Evolutionary conservation across 2,329 filamentous ascomycete genomes (phyloP).

Genomic region (Arthrobotrys entomopaga): DNA sequence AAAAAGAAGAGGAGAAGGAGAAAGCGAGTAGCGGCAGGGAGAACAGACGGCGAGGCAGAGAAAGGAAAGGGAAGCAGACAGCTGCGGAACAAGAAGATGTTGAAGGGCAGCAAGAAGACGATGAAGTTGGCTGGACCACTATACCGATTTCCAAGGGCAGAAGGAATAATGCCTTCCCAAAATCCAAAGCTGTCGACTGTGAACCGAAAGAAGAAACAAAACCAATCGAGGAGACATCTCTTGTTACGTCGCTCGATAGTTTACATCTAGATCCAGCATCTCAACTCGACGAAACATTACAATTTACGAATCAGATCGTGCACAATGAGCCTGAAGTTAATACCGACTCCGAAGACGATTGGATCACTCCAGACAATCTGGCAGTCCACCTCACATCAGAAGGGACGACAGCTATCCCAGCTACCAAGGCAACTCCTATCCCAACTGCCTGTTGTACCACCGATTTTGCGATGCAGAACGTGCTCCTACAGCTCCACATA

Average conservation of each 20-base stretch:
- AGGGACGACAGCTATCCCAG: constrained; percentile 61
- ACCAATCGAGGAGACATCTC: neutral
- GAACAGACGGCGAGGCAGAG: constrained; percentile 12
- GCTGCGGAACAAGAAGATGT: neutral
- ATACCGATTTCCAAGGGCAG: constrained; percentile 14
- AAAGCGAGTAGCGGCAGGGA: constrained; percentile 18
- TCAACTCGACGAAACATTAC: neutral
- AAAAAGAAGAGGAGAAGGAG: constrained; percentile 12
- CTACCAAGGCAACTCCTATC: constrained; percentile 70
- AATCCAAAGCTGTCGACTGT: neutral
- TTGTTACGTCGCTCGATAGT: neutral
- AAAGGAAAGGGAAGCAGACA: neutral
- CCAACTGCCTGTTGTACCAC: constrained; percentile 92
- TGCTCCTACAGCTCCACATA: constrained; percentile 92
- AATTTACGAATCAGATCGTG: constrained; percentile 5
- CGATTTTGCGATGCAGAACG: constrained; percentile 98
- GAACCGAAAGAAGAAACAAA: no score
- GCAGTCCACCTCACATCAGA: constrained; percentile 72
- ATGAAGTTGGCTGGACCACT: constrained; percentile 44
- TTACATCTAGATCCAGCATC: neutral
- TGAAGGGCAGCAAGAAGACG: constrained; percentile 13
- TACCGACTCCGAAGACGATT: constrained; percentile 67
- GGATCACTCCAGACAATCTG: constrained; percentile 95
- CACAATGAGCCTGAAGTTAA: constrained; percentile 60
- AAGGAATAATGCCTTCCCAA: neutral